These are phyloP conservation scores for Trapa bicornis DNA, from an alignment of 345 rosid genomes.

Conservation along the genomic window DNA sequence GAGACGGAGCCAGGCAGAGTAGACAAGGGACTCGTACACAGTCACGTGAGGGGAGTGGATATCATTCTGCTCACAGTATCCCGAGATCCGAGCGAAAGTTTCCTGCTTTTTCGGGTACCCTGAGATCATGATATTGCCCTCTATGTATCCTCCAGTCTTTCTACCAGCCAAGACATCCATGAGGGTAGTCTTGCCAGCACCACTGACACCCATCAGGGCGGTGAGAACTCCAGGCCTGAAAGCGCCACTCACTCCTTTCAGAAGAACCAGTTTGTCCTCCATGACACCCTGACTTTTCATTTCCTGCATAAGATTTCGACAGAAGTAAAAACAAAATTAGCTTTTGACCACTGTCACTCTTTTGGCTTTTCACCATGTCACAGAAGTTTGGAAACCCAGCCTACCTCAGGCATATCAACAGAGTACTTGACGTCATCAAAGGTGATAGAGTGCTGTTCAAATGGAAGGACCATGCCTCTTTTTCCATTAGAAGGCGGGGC, in stretches of 20 bases:
- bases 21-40: constrained; percentile 15
- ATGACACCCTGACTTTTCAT: constrained; percentile 32
- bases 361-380: background rate
- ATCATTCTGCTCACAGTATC: constrained; percentile 18
- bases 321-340: background rate
- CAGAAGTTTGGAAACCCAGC: background rate
- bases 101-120: constrained; percentile 34
- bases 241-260: constrained; percentile 23
- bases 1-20: constrained; percentile 19
- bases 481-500: constrained; percentile 6
- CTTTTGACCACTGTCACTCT: background rate
- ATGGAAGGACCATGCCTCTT: constrained; percentile 59
- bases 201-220: constrained; percentile 36
- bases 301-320: constrained; percentile 17
- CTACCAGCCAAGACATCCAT: constrained; percentile 41
- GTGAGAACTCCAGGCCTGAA: constrained; percentile 36
- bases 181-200: constrained; percentile 39
- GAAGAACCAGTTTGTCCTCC: constrained; percentile 23
- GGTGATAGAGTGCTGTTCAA: constrained; percentile 37
- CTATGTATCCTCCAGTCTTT: constrained; percentile 33
- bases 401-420: constrained; percentile 61
- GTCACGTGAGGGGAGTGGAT: constrained; percentile 16
- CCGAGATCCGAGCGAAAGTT: constrained; percentile 15
- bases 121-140: constrained; percentile 26
- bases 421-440: constrained; percentile 37